phyloP scores from a whole-genome alignment of 2,329 filamentous ascomycete species.

The Gyromitra esculenta region DNA sequence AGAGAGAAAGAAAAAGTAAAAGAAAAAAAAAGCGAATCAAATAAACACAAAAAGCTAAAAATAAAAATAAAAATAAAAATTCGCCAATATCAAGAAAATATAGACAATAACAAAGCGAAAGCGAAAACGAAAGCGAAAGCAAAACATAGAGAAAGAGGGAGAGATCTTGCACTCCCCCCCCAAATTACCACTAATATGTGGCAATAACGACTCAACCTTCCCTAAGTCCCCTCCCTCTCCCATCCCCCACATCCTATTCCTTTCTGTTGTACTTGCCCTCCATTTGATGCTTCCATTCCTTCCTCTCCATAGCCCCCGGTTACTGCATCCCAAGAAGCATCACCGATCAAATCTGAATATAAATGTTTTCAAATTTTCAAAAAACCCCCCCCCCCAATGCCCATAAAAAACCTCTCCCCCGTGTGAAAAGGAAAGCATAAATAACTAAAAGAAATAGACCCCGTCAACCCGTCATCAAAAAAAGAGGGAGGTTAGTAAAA shows the following conservation, averaged over 20 bases:
- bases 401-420: slow-evolving; percentile 27
- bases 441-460: slow-evolving; percentile 42
- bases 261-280: background rate
- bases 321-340: slow-evolving; percentile 29
- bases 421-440: slow-evolving; percentile 38
- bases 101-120: slow-evolving; percentile 27
- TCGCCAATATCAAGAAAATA: slow-evolving; percentile 29
- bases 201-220: background rate
- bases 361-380: slow-evolving; percentile 25
- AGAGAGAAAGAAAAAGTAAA: slow-evolving; percentile 1
- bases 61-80: slow-evolving; percentile 21
- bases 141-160: slow-evolving; percentile 30
- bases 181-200: too few species aligned
- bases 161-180: background rate
- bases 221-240: background rate
- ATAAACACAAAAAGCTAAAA: slow-evolving; percentile 9
- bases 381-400: slow-evolving; percentile 18
- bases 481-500: slow-evolving; percentile 48
- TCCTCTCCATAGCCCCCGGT: background rate
- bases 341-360: slow-evolving; percentile 33
- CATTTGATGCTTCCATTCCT: background rate
- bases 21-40: slow-evolving; percentile 7
- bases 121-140: slow-evolving; percentile 7
- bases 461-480: slow-evolving; percentile 50
- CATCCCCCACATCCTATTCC: background rate